Evolutionary conservation across 768 basidiomycete genomes (phyloP).

Genomic region (Omphalotus guepiniiformis): DNA sequence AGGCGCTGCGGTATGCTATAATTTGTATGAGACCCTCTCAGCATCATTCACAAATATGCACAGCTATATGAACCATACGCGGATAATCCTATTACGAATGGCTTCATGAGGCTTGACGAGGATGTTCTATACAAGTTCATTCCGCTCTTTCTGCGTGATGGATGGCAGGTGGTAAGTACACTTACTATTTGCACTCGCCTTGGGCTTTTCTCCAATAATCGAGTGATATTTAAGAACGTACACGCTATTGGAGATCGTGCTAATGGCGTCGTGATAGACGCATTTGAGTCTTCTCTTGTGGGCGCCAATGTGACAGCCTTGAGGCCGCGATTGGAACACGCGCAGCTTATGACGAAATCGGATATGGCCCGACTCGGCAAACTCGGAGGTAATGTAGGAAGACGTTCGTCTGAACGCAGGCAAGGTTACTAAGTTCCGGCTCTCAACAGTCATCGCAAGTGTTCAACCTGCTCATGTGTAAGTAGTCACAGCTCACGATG

Average conservation of each 20-base stretch:
- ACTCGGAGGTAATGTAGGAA: slow-evolving; percentile 79
- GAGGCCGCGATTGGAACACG: slow-evolving; percentile 85
- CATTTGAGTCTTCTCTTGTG: slow-evolving; percentile 68
- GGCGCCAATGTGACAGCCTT: slow-evolving; percentile 58
- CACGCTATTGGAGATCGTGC: slow-evolving; percentile 88
- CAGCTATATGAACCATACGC: slow-evolving; percentile 80
- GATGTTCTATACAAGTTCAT: slow-evolving; percentile 61
- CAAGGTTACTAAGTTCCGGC: slow-evolving; percentile 9
- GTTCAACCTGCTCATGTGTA: slow-evolving; percentile 88
- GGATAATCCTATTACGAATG: slow-evolving; percentile 70
- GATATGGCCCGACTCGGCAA: slow-evolving; percentile 76
- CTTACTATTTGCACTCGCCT: neutral
- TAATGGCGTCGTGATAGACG: slow-evolving; percentile 78
- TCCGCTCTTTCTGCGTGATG: slow-evolving; percentile 67
- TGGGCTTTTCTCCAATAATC: neutral
- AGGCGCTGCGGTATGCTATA: slow-evolving; percentile 69
- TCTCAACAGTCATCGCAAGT: slow-evolving; percentile 72
- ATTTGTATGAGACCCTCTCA: neutral
- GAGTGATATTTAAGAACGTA: slow-evolving; percentile 55
- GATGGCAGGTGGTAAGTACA: slow-evolving; percentile 91
- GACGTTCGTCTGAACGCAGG: slow-evolving; percentile 15
- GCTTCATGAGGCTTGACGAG: slow-evolving; percentile 70
- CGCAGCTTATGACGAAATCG: slow-evolving; percentile 74
- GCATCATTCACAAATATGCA: too few species aligned
- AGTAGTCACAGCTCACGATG: slow-evolving; percentile 25